These are phyloP conservation scores for Dictyostelium capitatum DNA, from an alignment of 78 protist species.

Conservation along the genomic window DNA sequence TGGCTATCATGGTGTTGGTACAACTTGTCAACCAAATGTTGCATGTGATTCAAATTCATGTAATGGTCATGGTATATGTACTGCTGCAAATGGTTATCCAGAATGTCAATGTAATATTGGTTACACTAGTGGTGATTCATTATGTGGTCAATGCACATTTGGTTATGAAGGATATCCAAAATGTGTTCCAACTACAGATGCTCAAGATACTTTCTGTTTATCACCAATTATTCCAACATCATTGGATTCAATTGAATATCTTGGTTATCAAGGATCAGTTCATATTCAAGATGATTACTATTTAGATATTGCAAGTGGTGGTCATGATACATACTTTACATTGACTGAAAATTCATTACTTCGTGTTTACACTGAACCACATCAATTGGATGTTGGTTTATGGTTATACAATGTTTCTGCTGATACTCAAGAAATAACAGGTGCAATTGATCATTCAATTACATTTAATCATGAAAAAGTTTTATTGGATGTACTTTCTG, in stretches of 20 bases:
- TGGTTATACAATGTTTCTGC: constrained; percentile 51
- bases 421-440: neutral
- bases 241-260: constrained; percentile 17
- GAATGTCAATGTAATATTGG: constrained; percentile 59
- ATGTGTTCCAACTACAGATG: constrained; percentile 11
- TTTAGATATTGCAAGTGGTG: constrained; percentile 24
- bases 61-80: constrained; percentile 68
- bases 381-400: constrained; percentile 61
- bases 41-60: constrained; percentile 38
- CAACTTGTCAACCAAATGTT: constrained; percentile 19
- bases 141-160: constrained; percentile 35
- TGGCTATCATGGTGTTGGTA: constrained; percentile 74
- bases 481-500: neutral
- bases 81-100: constrained; percentile 39
- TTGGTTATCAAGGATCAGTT: neutral
- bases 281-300: constrained; percentile 65
- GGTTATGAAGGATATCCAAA: constrained; percentile 66
- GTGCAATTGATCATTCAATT: constrained; percentile 19
- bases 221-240: constrained; percentile 49
- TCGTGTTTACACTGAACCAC: constrained; percentile 77
- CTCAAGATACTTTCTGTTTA: constrained; percentile 30
- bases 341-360: neutral
- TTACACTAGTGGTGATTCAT: neutral
- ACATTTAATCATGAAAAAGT: constrained; percentile 69
- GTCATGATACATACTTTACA: neutral